Evolutionary conservation across 1,284 basidiomycete genomes (phyloP).

Genomic region (Vanrija sp.): DNA sequence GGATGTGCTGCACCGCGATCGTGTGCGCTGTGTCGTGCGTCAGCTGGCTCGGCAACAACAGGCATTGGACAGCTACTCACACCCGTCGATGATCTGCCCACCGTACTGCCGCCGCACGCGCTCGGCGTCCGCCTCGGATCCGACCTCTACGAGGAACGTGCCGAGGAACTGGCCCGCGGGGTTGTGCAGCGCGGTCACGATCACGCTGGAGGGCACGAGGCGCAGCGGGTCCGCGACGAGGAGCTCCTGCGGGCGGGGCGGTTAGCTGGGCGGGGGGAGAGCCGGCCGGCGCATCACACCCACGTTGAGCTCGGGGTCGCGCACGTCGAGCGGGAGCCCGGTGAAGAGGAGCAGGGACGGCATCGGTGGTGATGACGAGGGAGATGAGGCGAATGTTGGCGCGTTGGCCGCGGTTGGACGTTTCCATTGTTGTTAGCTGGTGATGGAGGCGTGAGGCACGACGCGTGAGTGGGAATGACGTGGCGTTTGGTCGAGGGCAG

Average conservation of each 20-base stretch:
- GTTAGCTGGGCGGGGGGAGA: no score
- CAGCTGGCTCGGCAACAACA: no score
- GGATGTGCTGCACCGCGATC: conserved; percentile 39
- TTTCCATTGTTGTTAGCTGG: no score
- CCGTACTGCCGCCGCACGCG: conserved; percentile 32
- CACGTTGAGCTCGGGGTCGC: conserved; percentile 36
- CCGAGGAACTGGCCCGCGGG: conserved; percentile 28
- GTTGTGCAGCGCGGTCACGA: conserved; percentile 28
- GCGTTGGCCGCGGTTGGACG: not conserved
- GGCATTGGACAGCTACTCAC: conserved; percentile 35
- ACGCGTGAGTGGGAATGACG: no score
- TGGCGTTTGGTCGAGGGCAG: no score
- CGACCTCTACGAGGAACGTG: conserved; percentile 33
- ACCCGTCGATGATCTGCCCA: conserved; percentile 39
- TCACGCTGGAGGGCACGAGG: conserved; percentile 23
- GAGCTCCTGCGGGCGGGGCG: conserved; percentile 24
- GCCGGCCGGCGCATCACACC: no score
- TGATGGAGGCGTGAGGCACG: no score
- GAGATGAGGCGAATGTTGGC: not conserved
- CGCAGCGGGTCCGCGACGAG: conserved; percentile 28
- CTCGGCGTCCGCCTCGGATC: conserved; percentile 35
- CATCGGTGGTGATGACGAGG: conserved; percentile 9
- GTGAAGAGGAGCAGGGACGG: conserved; percentile 32
- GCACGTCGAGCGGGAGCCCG: conserved; percentile 38
- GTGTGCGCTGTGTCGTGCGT: conserved; percentile 24